Evolutionary conservation across 768 basidiomycete genomes (phyloP), one percentile per base, ranked within the genome.

Genomic region (Collybia sordida): DNA sequence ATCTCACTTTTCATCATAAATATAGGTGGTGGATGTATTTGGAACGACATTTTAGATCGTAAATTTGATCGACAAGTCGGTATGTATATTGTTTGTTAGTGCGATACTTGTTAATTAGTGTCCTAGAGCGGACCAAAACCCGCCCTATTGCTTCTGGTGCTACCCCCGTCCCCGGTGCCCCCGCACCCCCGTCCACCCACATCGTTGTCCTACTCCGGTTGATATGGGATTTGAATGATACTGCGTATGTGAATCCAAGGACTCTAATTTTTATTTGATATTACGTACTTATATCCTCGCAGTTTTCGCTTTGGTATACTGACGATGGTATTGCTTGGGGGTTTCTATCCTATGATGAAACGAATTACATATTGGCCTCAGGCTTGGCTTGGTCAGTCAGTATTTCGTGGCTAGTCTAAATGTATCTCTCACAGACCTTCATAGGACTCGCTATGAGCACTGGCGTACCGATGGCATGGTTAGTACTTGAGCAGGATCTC

Each of bases 331-430:
- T 46, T 52, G 17, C 51, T 60, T 23, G 54, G 54, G 28, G 57
- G 55, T 22, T 27, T 70, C 18, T 75, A 75, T 48, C 73, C 73
- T 6, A 52, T 73, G 15, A 68, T 71, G 62, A 75, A 74, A 51
- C 62, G 73, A 5, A 60, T 65, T 49, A 74, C 71, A 7, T 66
- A 68, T 53, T 75, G 72, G 72, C 72, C 72, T 3, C 73, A 75
- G 44, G 69, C 70, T 3, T 73, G 68, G 69, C 67, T 75, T 27
- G 72, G 72, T 62, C 24, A 27, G 57, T 55, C 7, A 7, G 15
- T 49, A 36, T 21, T 21, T 18, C 21, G 35, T 8, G 23, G n/a
- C n/a, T n/a, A n/a, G 22, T n/a, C n/a, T 35, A 17, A 14, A 2
- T 23, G 31, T 35, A 15, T 42, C 15, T 6, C 35, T 17, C 6